These are phyloP conservation scores for Phytopythium helicoides DNA, from an alignment of 352 stramenopile genomes.

Conservation along the genomic window DNA sequence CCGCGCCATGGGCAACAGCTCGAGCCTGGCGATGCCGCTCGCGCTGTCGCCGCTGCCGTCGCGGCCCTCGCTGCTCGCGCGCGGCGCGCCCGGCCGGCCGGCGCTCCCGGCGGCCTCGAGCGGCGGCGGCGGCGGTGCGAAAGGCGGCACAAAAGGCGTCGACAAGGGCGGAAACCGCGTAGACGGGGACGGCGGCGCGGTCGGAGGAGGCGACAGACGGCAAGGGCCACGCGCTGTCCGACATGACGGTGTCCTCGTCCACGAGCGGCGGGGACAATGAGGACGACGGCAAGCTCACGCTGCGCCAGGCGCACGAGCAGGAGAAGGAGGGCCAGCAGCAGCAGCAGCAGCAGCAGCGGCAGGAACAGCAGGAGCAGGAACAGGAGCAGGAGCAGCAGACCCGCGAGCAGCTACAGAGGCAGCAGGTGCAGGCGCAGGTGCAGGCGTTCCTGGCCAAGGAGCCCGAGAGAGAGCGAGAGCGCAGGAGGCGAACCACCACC, in stretches of 20 bases:
- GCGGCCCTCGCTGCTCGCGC: background rate
- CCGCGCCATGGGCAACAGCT: slow-evolving; percentile 6
- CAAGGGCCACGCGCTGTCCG: slow-evolving; percentile 53
- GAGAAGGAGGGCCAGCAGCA: slow-evolving; percentile 36
- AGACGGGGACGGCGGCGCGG: background rate
- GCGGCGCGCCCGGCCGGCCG: background rate
- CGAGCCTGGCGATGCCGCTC: slow-evolving; percentile 5
- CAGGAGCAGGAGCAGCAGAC: slow-evolving; percentile 52
- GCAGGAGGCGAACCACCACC: background rate
- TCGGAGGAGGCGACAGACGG: slow-evolving; percentile 4
- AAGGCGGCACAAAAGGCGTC: slow-evolving; percentile 3
- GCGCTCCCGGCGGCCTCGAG: background rate
- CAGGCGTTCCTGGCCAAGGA: too few species aligned
- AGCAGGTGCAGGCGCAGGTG: background rate
- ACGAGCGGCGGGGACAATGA: slow-evolving; percentile 29
- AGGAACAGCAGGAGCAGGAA: slow-evolving; percentile 1
- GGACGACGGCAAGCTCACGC: slow-evolving; percentile 13
- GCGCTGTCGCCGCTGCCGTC: slow-evolving; percentile 4
- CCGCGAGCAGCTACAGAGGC: slow-evolving; percentile 4
- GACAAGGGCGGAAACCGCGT: background rate
- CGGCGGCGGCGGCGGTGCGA: too few species aligned
- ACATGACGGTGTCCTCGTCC: slow-evolving; percentile 45
- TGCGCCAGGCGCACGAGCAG: slow-evolving; percentile 11
- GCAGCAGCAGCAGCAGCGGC: slow-evolving; percentile 30
- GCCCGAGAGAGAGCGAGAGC: slow-evolving; percentile 44